These are phyloP conservation scores for Hymenoscyphus occultus DNA, from an alignment of 2,329 filamentous ascomycete genomes.

Conservation along the genomic window DNA sequence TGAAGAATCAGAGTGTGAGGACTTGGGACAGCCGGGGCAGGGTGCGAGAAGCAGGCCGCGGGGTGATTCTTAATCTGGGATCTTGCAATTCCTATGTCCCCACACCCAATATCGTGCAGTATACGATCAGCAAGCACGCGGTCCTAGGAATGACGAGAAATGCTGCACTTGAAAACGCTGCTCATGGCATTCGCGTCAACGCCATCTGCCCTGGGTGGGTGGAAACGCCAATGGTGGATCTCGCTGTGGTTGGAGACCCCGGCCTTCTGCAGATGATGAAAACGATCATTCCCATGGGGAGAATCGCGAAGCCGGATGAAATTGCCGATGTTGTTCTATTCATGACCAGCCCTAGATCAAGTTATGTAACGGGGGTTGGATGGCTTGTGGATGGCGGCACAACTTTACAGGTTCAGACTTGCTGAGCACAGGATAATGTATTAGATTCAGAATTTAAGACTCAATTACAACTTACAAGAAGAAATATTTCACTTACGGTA, in stretches of 20 bases:
- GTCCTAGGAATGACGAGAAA: conserved; percentile 17
- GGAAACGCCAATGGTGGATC: conserved; percentile 14
- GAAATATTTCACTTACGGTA: no score
- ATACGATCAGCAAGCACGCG: conserved; percentile 18
- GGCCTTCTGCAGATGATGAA: neutral
- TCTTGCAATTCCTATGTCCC: neutral
- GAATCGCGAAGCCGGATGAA: neutral
- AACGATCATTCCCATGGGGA: neutral
- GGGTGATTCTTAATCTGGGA: neutral
- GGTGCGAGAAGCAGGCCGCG: neutral
- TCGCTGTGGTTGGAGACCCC: neutral
- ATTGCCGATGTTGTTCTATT: neutral
- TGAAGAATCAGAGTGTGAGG: neutral
- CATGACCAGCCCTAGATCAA: neutral
- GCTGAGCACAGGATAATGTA: neutral
- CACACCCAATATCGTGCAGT: neutral
- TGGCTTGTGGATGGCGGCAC: neutral
- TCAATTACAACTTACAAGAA: no score
- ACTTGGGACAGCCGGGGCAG: neutral
- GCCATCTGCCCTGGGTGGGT: conserved; percentile 19
- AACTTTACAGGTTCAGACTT: neutral
- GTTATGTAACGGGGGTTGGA: neutral
- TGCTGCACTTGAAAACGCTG: conserved; percentile 18
- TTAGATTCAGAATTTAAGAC: no score
- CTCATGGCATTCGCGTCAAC: conserved; percentile 19